A percentile compares a stretch with the other conserved stretches of the same genome.
These are phyloP conservation scores for Delonix regia DNA, from an alignment of 306 rosid species.

Conservation along the genomic window DNA sequence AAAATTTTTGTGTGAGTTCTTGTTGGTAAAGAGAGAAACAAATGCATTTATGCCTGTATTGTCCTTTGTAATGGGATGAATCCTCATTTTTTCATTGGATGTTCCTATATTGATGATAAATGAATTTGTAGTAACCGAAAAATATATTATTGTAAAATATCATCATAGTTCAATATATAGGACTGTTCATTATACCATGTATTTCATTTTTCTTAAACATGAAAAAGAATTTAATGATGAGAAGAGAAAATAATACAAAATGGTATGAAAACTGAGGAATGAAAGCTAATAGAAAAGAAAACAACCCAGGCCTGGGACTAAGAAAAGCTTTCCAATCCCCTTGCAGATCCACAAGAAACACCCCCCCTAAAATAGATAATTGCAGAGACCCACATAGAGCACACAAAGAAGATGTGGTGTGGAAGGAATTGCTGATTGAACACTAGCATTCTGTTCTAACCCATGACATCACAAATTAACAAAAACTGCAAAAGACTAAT, in stretches of 20 bases:
- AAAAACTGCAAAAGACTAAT: too few species aligned
- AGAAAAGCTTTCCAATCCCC: too few species aligned
- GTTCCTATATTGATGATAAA: neutral
- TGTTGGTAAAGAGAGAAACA: constrained; percentile 4
- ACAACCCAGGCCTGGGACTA: neutral
- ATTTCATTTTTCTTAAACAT: neutral
- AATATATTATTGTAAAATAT: neutral
- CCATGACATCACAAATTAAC: neutral
- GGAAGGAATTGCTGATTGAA: too few species aligned
- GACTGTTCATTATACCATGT: neutral
- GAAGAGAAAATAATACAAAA: neutral
- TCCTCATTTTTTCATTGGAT: neutral
- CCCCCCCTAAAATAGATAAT: too few species aligned
- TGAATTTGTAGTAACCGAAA: neutral
- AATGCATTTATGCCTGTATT: constrained; percentile 2
- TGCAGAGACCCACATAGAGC: too few species aligned
- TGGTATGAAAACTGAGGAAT: neutral
- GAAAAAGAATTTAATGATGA: neutral
- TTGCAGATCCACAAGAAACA: too few species aligned
- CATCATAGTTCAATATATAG: neutral
- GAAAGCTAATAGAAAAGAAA: too few species aligned
- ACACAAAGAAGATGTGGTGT: too few species aligned
- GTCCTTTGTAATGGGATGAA: neutral
- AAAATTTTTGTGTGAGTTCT: constrained; percentile 9
- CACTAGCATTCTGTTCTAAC: neutral